A percentile compares a stretch with the other conserved stretches of the same genome.
These are phyloP conservation scores for Euphorbia schlechtendalii DNA, from an alignment of 441 rosid species.

Conservation along the genomic window DNA sequence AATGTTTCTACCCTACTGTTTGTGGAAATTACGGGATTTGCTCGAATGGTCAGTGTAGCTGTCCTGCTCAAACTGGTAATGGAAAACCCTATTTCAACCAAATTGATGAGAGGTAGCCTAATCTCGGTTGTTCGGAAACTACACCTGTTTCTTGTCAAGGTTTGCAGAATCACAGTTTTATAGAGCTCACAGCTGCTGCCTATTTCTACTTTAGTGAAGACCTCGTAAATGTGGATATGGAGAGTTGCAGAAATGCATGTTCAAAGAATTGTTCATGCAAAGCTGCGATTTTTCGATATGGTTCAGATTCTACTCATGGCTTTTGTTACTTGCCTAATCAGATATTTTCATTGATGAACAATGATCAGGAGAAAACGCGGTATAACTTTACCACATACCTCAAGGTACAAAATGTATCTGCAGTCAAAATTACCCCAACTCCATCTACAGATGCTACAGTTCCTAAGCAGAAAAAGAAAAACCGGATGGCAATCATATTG, in stretches of 20 bases:
- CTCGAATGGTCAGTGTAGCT: no score
- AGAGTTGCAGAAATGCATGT: slow-evolving; percentile 8
- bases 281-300: slow-evolving; percentile 16
- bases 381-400: no score
- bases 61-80: slow-evolving; percentile 4
- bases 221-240: no score
- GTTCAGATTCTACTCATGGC: slow-evolving; percentile 5
- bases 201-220: background rate
- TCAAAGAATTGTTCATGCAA: slow-evolving; percentile 12
- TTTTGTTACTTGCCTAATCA: no score
- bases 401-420: background rate
- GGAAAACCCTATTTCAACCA: slow-evolving; percentile 6
- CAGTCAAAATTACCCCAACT: no score
- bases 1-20: no score
- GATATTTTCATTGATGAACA: no score
- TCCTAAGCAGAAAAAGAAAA: background rate
- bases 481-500: background rate
- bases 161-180: no score
- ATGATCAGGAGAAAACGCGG: no score
- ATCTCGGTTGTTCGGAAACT: no score
- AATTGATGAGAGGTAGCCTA: no score
- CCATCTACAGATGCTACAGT: background rate
- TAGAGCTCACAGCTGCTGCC: background rate
- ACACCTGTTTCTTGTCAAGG: slow-evolving; percentile 9
- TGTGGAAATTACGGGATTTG: no score